Base-by-base conservation (phyloP, 2,329 filamentous ascomycete species). In the Xylaria arbuscula region DNA sequence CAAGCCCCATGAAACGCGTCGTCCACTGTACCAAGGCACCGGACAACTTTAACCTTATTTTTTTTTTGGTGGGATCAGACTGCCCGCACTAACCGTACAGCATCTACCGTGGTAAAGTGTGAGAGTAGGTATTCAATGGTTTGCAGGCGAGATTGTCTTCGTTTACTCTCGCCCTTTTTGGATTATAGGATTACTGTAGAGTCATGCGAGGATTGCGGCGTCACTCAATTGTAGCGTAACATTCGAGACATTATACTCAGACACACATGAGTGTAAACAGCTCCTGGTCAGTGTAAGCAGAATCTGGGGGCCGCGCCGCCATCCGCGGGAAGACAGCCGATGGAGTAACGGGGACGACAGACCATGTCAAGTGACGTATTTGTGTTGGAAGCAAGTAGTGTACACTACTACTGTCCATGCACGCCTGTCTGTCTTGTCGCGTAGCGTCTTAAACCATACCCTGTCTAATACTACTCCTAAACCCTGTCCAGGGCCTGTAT, bases 331-430 rank as follows among this genome's bases (percentile, higher is more conserved):
- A 40, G 28, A 48, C 36, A 51, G 11, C 32, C 57, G 45, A 51
- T 60, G 13, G 38, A 63, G 17, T 38, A 48, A 36, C 6, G 10
- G 50, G 32, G 10, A 17, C 47, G 28, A 54, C 19, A 6, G 42
- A 58, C 19, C 48, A 48, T 67, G 55, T 59, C 48, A 57, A 64
- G 66, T 68, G 66, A 68, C 66, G 66, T 64, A 64, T 9, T 28
- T 28, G 28, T 28, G 28, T 28, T 28, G 28, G 28, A 28, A 28
- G 28, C 28, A 22, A 22, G 22, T 51, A n/a, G n/a, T n/a, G n/a
- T n/a, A n/a, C n/a, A n/a, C n/a, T n/a, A n/a, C n/a, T n/a, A n/a
- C n/a, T n/a, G n/a, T n/a, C n/a, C n/a, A n/a, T n/a, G n/a, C n/a
- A n/a, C n/a, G n/a, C n/a, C n/a, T n/a, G n/a, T n/a, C n/a, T 15